Conservation (phyloP, 2,329 filamentous ascomycete genomes). For the Aspergillaceae sp. region DNA sequence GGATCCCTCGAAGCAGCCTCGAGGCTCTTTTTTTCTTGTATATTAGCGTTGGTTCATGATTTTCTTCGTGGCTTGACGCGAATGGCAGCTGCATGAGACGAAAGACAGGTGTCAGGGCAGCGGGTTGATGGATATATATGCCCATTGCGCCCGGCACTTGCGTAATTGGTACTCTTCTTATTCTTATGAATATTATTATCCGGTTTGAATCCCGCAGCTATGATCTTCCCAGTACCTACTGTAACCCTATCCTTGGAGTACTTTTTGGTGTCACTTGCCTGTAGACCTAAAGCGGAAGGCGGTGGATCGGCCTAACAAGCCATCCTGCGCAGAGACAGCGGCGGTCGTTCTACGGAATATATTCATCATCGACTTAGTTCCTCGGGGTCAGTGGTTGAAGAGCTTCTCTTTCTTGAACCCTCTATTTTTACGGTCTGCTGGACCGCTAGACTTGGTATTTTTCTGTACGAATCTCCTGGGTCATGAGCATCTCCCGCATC, state of each 20-base stretch:
- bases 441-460: too few species aligned
- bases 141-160: conserved; percentile 8
- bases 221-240: too few species aligned
- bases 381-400: not conserved
- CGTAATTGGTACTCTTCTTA: conserved; percentile 9
- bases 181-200: conserved; percentile 9
- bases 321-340: conserved; percentile 7
- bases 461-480: not conserved
- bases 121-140: conserved; percentile 14
- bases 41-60: conserved; percentile 26
- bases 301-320: conserved; percentile 20
- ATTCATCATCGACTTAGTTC: not conserved
- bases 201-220: not conserved
- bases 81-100: conserved; percentile 8
- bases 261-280: not conserved
- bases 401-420: too few species aligned
- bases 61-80: conserved; percentile 6
- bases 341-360: not conserved
- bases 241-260: not conserved
- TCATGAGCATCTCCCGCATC: conserved; percentile 2
- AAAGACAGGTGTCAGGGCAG: conserved; percentile 11
- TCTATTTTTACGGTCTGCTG: too few species aligned
- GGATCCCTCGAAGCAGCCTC: conserved; percentile 12
- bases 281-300: conserved; percentile 9
- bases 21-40: conserved; percentile 26